Evolutionary conservation across 352 stramenopile species (phyloP).

Genomic region (Globisporangium cederbergense): DNA sequence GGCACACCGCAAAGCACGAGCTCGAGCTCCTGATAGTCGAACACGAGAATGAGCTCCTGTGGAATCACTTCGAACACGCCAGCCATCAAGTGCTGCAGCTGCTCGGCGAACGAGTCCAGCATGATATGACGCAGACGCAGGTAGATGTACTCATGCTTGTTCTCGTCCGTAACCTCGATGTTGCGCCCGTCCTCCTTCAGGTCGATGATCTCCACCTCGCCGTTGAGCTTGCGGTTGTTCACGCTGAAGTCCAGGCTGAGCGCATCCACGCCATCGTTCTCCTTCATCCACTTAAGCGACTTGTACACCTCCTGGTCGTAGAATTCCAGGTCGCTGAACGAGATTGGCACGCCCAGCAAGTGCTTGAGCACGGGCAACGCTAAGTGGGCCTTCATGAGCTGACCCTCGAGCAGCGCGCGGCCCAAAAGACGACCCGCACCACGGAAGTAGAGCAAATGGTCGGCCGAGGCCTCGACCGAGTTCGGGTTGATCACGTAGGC

Average conservation of each 20-base stretch:
- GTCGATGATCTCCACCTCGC: slow-evolving; percentile 77
- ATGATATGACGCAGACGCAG: slow-evolving; percentile 95
- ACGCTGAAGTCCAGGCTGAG: slow-evolving; percentile 81
- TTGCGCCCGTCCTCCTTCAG: slow-evolving; percentile 81
- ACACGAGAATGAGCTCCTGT: slow-evolving; percentile 78
- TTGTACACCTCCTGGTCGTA: slow-evolving; percentile 87
- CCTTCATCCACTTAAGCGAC: slow-evolving; percentile 80
- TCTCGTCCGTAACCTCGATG: slow-evolving; percentile 93
- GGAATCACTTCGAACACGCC: slow-evolving; percentile 98
- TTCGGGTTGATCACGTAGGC: slow-evolving; percentile 84
- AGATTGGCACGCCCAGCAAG: slow-evolving; percentile 80
- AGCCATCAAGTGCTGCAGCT: slow-evolving; percentile 90
- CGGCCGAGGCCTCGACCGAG: slow-evolving; percentile 78
- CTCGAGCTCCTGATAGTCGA: slow-evolving; percentile 83
- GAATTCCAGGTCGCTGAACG: slow-evolving; percentile 88
- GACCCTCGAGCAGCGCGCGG: slow-evolving; percentile 95
- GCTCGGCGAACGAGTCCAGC: slow-evolving; percentile 91
- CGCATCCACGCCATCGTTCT: slow-evolving; percentile 77
- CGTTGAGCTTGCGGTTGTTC: slow-evolving; percentile 71
- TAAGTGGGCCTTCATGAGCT: slow-evolving; percentile 85
- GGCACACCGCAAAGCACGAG: slow-evolving; percentile 77
- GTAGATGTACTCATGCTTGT: slow-evolving; percentile 97
- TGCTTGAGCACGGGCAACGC: slow-evolving; percentile 84
- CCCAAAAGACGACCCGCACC: slow-evolving; percentile 93
- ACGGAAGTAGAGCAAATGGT: slow-evolving; percentile 98